Percentiles rank a stretch among this genome's conserved stretches.
These are phyloP conservation scores for Darksidea phi DNA, from an alignment of 495 filamentous ascomycete genomes.

Conservation along the genomic window DNA sequence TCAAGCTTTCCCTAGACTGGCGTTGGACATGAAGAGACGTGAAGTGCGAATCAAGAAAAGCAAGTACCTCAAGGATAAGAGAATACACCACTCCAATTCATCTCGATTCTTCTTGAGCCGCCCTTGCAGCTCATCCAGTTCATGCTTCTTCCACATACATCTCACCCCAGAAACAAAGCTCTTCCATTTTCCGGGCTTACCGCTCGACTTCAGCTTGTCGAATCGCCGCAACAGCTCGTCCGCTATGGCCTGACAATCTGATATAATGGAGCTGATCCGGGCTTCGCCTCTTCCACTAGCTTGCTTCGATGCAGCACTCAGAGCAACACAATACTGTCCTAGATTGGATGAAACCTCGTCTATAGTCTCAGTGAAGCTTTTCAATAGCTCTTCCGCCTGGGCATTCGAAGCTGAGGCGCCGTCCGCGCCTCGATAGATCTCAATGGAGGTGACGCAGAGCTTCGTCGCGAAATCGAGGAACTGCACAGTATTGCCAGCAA, in stretches of 20 bases:
- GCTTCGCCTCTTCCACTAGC: background rate
- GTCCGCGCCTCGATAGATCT: background rate
- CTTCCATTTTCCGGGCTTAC: background rate
- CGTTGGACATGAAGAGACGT: background rate
- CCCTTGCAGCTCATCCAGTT: background rate
- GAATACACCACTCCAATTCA: background rate
- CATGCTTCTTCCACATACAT: background rate
- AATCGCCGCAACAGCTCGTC: background rate
- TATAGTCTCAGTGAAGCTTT: background rate
- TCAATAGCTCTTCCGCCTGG: background rate
- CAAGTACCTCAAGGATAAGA: conserved; percentile 1
- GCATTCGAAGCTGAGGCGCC: background rate
- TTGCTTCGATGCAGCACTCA: background rate
- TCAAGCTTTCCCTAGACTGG: background rate
- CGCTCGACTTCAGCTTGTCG: background rate
- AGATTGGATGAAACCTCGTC: background rate
- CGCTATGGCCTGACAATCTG: background rate
- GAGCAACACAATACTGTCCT: background rate
- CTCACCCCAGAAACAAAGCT: background rate
- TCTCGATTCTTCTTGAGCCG: background rate
- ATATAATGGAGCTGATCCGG: background rate
- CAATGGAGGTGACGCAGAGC: background rate
- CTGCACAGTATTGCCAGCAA: conserved; percentile 2
- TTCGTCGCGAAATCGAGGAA: conserved; percentile 6
- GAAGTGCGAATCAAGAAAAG: background rate